These are phyloP conservation scores for Canavalia gladiata DNA, from an alignment of 306 rosid genomes.

Conservation along the genomic window DNA sequence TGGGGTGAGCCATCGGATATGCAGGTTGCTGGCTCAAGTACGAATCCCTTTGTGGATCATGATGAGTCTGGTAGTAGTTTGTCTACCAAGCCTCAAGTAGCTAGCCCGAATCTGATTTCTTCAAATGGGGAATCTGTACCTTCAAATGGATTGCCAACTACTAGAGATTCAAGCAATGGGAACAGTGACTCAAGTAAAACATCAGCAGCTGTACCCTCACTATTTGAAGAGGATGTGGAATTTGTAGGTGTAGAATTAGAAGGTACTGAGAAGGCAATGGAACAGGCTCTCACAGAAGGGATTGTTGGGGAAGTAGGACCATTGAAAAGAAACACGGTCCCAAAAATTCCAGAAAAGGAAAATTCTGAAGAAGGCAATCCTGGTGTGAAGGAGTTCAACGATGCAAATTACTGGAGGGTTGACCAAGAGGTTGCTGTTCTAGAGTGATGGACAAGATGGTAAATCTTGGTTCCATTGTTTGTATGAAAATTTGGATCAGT, in stretches of 20 bases:
- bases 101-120: slow-evolving; percentile 56
- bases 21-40: slow-evolving; percentile 74
- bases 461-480: slow-evolving; percentile 44
- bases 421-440: slow-evolving; percentile 93
- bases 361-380: slow-evolving; percentile 75
- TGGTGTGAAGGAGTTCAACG: slow-evolving; percentile 90
- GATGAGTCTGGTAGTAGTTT: slow-evolving; percentile 54
- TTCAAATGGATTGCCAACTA: slow-evolving; percentile 73
- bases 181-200: slow-evolving; percentile 62
- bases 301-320: slow-evolving; percentile 99
- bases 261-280: slow-evolving; percentile 98
- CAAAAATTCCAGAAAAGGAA: slow-evolving; percentile 77
- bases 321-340: slow-evolving; percentile 71
- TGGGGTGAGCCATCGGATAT: slow-evolving; percentile 84
- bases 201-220: slow-evolving; percentile 72
- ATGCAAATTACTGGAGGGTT: slow-evolving; percentile 96
- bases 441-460: slow-evolving; percentile 60
- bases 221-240: slow-evolving; percentile 95
- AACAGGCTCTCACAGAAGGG: slow-evolving; percentile 97
- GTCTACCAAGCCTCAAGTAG: slow-evolving; percentile 56
- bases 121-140: slow-evolving; percentile 58
- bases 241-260: slow-evolving; percentile 94
- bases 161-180: slow-evolving; percentile 59
- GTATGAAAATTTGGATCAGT: slow-evolving; percentile 54
- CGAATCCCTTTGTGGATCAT: slow-evolving; percentile 83